Percentiles rank a stretch among this genome's conserved stretches.
These are phyloP conservation scores for Mucor irregularis DNA, from an alignment of 371 early-diverging fungal genomes.

Conservation along the genomic window DNA sequence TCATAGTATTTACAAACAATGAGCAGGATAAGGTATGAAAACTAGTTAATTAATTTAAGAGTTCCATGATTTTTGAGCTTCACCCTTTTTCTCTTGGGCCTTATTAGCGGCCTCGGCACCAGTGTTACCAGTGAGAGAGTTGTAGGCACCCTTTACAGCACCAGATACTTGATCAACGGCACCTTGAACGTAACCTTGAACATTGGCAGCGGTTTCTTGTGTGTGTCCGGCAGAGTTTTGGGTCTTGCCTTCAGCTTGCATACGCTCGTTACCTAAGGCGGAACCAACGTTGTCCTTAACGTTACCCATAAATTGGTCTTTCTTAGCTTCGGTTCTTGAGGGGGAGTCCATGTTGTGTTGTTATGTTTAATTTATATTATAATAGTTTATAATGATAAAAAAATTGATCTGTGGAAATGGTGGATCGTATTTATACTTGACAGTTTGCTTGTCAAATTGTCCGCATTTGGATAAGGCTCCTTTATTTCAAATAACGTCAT, in stretches of 20 bases:
- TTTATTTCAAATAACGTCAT: no score
- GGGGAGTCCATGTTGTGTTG: slow-evolving; percentile 11
- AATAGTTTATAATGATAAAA: no score
- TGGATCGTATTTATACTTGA: no score
- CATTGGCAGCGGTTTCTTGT: slow-evolving; percentile 32
- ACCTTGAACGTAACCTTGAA: slow-evolving; percentile 26
- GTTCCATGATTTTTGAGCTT: slow-evolving; percentile 26
- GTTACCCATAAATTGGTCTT: slow-evolving; percentile 43
- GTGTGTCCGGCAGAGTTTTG: slow-evolving; percentile 40
- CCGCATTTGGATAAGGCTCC: no score
- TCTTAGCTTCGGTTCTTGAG: slow-evolving; percentile 28
- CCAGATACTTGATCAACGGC: slow-evolving; percentile 26
- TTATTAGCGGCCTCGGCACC: slow-evolving; percentile 16
- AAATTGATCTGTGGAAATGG: no score
- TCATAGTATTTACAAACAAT: background rate
- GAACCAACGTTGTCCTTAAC: slow-evolving; percentile 45
- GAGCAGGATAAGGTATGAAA: background rate
- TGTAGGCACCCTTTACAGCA: slow-evolving; percentile 31
- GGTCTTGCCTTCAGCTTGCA: slow-evolving; percentile 43
- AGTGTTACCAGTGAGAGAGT: slow-evolving; percentile 29
- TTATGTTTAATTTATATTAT: background rate
- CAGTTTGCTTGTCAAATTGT: no score
- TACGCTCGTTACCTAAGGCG: slow-evolving; percentile 33
- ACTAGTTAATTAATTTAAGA: no score
- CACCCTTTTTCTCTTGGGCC: slow-evolving; percentile 22